Conservation (phyloP, 805 yeast genomes). For the Myxozyma mucilagina region DNA sequence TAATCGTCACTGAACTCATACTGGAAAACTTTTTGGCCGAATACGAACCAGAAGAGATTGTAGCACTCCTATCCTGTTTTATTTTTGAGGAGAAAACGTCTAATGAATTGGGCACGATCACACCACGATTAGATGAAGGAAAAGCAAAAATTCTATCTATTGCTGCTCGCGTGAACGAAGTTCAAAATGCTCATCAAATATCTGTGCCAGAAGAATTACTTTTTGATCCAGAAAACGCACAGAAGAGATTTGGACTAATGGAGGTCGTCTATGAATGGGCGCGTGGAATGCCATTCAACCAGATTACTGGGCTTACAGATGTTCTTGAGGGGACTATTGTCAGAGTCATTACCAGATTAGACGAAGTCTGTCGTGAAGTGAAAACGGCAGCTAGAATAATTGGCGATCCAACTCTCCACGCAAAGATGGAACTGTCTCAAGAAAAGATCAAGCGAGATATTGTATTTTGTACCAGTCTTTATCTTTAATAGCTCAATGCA, state of each 20-base stretch:
- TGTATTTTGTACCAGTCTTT: conserved; percentile 93
- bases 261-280: conserved; percentile 99
- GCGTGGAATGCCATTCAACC: conserved; percentile 85
- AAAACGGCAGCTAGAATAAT: conserved; percentile 90
- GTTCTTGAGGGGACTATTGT: conserved; percentile 97
- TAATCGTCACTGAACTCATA: conserved; percentile 82
- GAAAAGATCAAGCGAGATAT: conserved; percentile 95
- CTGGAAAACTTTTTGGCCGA: conserved; percentile 90
- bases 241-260: conserved; percentile 73
- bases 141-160: conserved; percentile 66
- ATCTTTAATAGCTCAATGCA: conserved; percentile 49
- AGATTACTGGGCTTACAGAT: conserved; percentile 82
- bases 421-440: conserved; percentile 89
- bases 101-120: conserved; percentile 59
- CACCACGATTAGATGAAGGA: conserved; percentile 74
- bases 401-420: conserved; percentile 87
- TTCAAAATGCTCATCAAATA: conserved; percentile 68
- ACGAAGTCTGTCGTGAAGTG: conserved; percentile 93
- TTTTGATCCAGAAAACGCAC: conserved; percentile 60
- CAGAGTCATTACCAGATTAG: conserved; percentile 88
- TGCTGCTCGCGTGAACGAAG: conserved; percentile 59
- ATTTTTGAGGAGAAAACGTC: conserved; percentile 85
- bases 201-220: conserved; percentile 74
- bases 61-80: conserved; percentile 88
- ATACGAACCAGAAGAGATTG: conserved; percentile 93